A percentile compares a stretch with the other conserved stretches of the same genome.
These are phyloP conservation scores for Lodderomyces margitis DNA, from an alignment of 1,139 yeast species.

Conservation along the genomic window DNA sequence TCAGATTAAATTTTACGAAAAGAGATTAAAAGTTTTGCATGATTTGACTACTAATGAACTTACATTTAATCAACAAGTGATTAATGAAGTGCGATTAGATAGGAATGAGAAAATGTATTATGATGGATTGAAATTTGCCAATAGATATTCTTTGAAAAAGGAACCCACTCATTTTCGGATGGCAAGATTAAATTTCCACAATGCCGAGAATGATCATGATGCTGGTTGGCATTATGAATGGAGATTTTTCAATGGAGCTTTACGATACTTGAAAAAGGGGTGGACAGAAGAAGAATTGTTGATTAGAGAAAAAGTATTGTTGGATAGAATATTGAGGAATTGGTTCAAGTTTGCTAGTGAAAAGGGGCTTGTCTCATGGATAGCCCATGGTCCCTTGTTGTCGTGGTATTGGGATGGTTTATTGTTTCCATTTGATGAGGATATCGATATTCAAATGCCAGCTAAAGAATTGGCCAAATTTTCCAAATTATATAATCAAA, in stretches of 20 bases:
- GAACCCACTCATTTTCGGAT: conserved; percentile 35
- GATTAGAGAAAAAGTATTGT: conserved; percentile 40
- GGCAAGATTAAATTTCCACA: conserved; percentile 28
- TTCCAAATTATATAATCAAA: conserved; percentile 36
- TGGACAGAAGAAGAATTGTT: conserved; percentile 30
- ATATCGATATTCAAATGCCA: conserved; percentile 40
- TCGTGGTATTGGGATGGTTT: conserved; percentile 43
- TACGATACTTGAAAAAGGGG: conserved; percentile 25
- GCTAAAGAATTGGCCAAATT: conserved; percentile 29
- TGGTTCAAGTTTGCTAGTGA: conserved; percentile 45
- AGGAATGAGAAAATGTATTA: conserved; percentile 24
- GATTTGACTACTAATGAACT: conserved; percentile 27
- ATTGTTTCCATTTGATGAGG: conserved; percentile 39
- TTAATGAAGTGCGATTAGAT: conserved; percentile 16
- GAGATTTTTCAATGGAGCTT: conserved; percentile 39
- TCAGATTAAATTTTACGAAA: conserved; percentile 27
- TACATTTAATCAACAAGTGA: conserved; percentile 17
- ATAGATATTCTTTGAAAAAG: conserved; percentile 18
- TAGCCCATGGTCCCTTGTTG: conserved; percentile 48
- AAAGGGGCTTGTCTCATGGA: conserved; percentile 36
- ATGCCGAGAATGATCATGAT: conserved; percentile 27
- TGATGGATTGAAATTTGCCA: conserved; percentile 24
- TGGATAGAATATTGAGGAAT: conserved; percentile 47
- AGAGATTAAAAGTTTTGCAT: conserved; percentile 19
- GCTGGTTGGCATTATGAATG: conserved; percentile 36